A percentile compares a stretch with the other conserved stretches of the same genome.
Evolutionary conservation across 2,329 filamentous ascomycete genomes (phyloP).

Genomic region (Ustulina deusta): DNA sequence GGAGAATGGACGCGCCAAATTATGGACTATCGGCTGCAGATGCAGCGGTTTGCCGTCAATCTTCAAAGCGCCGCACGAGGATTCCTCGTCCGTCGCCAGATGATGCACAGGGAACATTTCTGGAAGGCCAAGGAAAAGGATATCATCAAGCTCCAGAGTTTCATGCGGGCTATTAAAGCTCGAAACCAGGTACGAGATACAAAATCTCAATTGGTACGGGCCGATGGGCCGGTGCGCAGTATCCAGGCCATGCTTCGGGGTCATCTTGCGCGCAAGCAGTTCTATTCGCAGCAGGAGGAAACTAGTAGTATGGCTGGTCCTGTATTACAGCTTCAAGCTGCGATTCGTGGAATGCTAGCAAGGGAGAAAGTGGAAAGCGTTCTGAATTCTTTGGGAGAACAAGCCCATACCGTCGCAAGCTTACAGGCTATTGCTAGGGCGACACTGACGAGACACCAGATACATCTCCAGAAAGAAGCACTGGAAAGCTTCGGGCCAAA

Average conservation of each 20-base stretch:
- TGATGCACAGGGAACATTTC: conserved; percentile 72
- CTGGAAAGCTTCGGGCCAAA: conserved; percentile 62
- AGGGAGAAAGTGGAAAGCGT: conserved; percentile 64
- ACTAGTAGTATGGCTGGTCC: conserved; percentile 64
- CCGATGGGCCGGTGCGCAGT: conserved; percentile 71
- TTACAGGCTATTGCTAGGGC: conserved; percentile 77
- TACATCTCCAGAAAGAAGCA: conserved; percentile 63
- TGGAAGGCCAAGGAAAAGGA: conserved; percentile 78
- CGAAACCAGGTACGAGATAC: conserved; percentile 68
- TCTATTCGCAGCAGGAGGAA: conserved; percentile 67
- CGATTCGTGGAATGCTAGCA: conserved; percentile 74
- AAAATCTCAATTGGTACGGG: conserved; percentile 70
- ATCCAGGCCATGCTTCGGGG: conserved; percentile 76
- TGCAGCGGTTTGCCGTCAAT: conserved; percentile 82
- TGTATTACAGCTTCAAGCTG: conserved; percentile 72
- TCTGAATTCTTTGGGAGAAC: conserved; percentile 43
- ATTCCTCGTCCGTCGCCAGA: conserved; percentile 74
- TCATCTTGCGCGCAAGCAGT: conserved; percentile 70
- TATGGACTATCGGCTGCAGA: conserved; percentile 81
- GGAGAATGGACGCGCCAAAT: conserved; percentile 90
- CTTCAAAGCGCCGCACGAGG: conserved; percentile 85
- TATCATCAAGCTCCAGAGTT: conserved; percentile 83
- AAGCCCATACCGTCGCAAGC: conserved; percentile 42
- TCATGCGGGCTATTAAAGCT: conserved; percentile 77
- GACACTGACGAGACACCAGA: conserved; percentile 67